These are phyloP conservation scores for Calocybe gangraenosa DNA, from an alignment of 768 basidiomycete genomes.

Conservation along the genomic window DNA sequence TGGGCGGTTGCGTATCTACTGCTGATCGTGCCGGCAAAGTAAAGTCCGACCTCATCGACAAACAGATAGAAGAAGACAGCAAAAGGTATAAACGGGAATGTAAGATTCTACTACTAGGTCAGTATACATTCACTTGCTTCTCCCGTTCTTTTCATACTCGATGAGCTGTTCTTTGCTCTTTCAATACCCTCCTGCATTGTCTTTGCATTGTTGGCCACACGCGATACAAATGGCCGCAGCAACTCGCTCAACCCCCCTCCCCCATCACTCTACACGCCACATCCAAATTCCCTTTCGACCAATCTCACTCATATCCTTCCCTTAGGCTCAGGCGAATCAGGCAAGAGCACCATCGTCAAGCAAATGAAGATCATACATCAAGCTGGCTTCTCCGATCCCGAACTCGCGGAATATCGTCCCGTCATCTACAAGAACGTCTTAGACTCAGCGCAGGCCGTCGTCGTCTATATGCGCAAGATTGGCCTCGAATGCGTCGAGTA, in stretches of 20 bases:
- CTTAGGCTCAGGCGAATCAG: slow-evolving; percentile 95
- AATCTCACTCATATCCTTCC: slow-evolving; percentile 28
- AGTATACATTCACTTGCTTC: slow-evolving; percentile 25
- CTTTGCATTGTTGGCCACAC: too few species aligned
- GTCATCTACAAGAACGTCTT: slow-evolving; percentile 76
- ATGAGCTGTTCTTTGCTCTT: too few species aligned
- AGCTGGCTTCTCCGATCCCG: slow-evolving; percentile 69
- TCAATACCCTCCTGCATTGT: too few species aligned
- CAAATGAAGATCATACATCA: slow-evolving; percentile 95
- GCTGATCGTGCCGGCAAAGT: slow-evolving; percentile 55
- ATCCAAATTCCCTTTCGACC: background rate
- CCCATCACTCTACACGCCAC: too few species aligned
- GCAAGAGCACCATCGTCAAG: slow-evolving; percentile 93
- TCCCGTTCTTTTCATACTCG: background rate
- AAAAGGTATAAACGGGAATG: slow-evolving; percentile 82
- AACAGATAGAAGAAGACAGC: slow-evolving; percentile 80
- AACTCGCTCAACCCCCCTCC: too few species aligned
- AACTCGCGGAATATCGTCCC: slow-evolving; percentile 65
- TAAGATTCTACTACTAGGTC: slow-evolving; percentile 91
- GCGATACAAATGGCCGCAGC: too few species aligned
- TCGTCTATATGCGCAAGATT: slow-evolving; percentile 75
- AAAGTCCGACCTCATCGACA: slow-evolving; percentile 74
- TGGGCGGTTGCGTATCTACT: slow-evolving; percentile 70
- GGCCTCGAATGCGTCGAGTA: slow-evolving; percentile 63
- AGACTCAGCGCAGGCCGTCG: slow-evolving; percentile 78